Evolutionary conservation across 345 rosid species (phyloP), one percentile per base, ranked within the genome.

Genomic region (Iberis pinnata): DNA sequence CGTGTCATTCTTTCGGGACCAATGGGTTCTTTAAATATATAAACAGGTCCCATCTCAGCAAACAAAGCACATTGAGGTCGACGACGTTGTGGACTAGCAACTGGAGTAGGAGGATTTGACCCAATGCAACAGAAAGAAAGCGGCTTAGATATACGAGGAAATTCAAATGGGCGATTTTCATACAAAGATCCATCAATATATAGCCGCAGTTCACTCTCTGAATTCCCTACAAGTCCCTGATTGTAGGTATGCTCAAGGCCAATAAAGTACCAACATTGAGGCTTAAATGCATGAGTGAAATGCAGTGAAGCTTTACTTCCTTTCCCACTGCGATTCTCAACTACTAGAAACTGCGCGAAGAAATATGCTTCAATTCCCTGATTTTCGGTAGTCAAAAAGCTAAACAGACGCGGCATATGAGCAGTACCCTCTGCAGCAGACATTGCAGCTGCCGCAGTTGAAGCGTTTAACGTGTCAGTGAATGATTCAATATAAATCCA

Each of bases 401-500:
- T 88, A 67, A 92, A 92, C 41, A 92, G 70, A 43, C 98, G 82
- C 31, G 98, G 97, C 97, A 92, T 92, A 66, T 92, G 96, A 22
- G 81, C 80, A 13, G 89, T 85, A 58, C 95, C 93, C 68, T 86
- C 93, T 80, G 86, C 83, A 12, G 92, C 81, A 64, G 84, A 87
- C 52, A 94, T 80, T 53, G 98, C 96, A 24, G 89, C 92, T 1
- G 96, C 95, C n/a, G 86, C 89, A 44, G 98, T 81, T 43, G 96
- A 95, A 49, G 93, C 75, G 60, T 92, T 88, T 70, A 92, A 58
- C 10, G 98, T 85, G 61, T 88, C 98, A 43, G 98, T 88, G 78
- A 92, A 92, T 29, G 98, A 92, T 76, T 92, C 98, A 47, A 92
- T 81, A 43, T 85, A 92, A 36, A 92, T 85, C 98, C 98, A 92